A percentile compares a stretch with the other conserved stretches of the same genome.
Conservation (phyloP, 345 rosid genomes). For the Raphanus sativus region DNA sequence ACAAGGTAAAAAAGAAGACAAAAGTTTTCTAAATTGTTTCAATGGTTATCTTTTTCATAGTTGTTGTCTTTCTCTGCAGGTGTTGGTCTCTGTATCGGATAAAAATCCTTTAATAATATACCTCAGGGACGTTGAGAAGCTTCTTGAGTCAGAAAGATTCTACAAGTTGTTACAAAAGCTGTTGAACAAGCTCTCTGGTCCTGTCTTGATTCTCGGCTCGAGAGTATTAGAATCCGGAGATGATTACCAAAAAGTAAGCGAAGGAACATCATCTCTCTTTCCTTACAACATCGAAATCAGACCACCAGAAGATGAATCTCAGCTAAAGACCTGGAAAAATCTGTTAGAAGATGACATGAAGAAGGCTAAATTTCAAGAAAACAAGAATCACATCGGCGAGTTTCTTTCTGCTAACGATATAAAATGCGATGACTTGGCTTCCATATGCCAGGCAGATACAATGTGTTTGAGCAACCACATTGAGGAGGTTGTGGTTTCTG, state of each 20-base stretch:
- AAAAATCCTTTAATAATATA: conserved; percentile 63
- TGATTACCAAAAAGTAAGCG: conserved; percentile 55
- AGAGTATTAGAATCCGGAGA: conserved; percentile 65
- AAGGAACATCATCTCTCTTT: conserved; percentile 55
- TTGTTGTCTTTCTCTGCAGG: conserved; percentile 45
- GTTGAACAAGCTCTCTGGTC: conserved; percentile 70
- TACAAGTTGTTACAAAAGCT: conserved; percentile 62
- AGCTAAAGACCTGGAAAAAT: conserved; percentile 72
- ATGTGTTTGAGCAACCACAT: conserved; percentile 67
- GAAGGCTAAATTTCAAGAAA: conserved; percentile 71
- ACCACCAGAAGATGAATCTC: conserved; percentile 81
- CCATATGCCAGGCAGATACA: conserved; percentile 80
- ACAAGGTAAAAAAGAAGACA: conserved; percentile 57
- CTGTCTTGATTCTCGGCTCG: conserved; percentile 85
- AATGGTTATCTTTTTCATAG: background rate
- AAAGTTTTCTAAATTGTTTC: background rate
- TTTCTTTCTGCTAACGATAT: conserved; percentile 90
- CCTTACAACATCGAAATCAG: conserved; percentile 75
- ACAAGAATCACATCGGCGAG: conserved; percentile 86
- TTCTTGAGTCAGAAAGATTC: conserved; percentile 71
- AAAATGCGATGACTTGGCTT: conserved; percentile 83
- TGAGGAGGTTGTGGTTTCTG: conserved; percentile 84
- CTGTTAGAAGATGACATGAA: conserved; percentile 89
- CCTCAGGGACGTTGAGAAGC: conserved; percentile 75
- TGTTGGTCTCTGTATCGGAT: conserved; percentile 71